Conservation (phyloP, 2,329 filamentous ascomycete genomes). For the Colletotrichum abscissum region DNA sequence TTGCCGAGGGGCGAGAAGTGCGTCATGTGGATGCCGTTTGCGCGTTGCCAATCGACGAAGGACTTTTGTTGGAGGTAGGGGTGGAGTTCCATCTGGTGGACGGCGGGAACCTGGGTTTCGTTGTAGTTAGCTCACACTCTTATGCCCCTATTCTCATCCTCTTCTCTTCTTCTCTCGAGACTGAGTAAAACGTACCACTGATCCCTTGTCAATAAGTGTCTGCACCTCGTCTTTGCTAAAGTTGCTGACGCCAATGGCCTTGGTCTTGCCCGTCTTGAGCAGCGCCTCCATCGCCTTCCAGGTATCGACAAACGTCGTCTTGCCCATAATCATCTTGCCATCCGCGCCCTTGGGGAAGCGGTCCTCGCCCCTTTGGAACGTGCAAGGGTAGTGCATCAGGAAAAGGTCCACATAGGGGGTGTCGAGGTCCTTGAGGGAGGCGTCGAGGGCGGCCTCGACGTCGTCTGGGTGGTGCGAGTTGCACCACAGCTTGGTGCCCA, state of each 20-base stretch:
- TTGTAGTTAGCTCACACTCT: neutral
- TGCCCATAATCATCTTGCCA: constrained; percentile 37
- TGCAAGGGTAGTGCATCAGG: neutral
- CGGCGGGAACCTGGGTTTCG: constrained; percentile 9
- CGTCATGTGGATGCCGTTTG: constrained; percentile 44
- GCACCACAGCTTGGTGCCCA: constrained; percentile 47
- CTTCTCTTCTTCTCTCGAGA: neutral
- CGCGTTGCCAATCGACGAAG: constrained; percentile 39
- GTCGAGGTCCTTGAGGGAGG: neutral
- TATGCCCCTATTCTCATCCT: neutral
- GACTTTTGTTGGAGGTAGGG: constrained; percentile 60
- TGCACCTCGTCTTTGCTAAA: neutral
- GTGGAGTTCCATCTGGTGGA: constrained; percentile 70
- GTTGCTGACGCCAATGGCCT: constrained; percentile 56
- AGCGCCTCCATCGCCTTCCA: constrained; percentile 47
- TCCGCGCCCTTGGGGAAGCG: constrained; percentile 36
- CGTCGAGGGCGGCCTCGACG: neutral
- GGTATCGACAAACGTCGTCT: constrained; percentile 41
- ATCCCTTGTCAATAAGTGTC: neutral
- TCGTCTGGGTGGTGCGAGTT: constrained; percentile 41
- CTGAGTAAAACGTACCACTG: neutral
- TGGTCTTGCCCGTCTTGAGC: constrained; percentile 39
- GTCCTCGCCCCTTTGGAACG: neutral
- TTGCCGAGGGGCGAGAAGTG: constrained; percentile 48
- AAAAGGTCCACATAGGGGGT: neutral